Base-by-base conservation (phyloP, 2,329 filamentous ascomycete species). In the Zarea fungicola region DNA sequence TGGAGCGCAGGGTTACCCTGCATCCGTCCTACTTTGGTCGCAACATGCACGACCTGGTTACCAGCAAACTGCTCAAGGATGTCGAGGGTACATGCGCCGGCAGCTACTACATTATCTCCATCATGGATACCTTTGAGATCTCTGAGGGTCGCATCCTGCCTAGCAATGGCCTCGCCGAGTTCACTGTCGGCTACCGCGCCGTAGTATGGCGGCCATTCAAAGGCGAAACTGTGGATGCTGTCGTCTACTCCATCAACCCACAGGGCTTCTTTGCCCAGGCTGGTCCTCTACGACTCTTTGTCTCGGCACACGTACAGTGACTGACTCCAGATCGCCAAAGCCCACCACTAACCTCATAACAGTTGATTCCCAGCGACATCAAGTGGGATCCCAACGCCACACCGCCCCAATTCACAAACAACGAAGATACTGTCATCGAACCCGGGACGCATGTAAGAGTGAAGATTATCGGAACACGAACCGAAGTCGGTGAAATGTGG, bases 131-230 rank as follows among this genome's bases (percentile, higher is more conserved):
- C 42, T 91, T 95, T 61, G 88, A 96, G 58, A 92, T 97, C 61
- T 95, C 89, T 14, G 90, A 96, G 63, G 91, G 91, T 11, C 85
- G 89, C 58, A 92, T 99, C 54, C 80, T 96, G 49, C 92, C 93
- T 3, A 89, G 92, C 8, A 95, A 87, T 54, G 93, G 91, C 9
- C 78, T 95, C 57, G 92, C 93, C 18, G 89, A 96, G 69, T 99
- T 96, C 65, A 95, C 88, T 1, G 90, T 99, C 41, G 84, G 87
- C 60, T 99, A 96, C 66, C 88, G 91, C 53, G 93, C 93, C 46
- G 92, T 99, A 52, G 89, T 99, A 50, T 99, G 92, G 92, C 83
- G 92, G 62, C 93, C 93, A 10, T 99, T 97, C 76, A 92, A 93
- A 70, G 92, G 93, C 62, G 93, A 99, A 77, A 95, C 93, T 67